A percentile compares a stretch with the other conserved stretches of the same genome.
Evolutionary conservation across 176 grass and related monocot genomes (phyloP).

Genomic region (Calamus simplicifolius): DNA sequence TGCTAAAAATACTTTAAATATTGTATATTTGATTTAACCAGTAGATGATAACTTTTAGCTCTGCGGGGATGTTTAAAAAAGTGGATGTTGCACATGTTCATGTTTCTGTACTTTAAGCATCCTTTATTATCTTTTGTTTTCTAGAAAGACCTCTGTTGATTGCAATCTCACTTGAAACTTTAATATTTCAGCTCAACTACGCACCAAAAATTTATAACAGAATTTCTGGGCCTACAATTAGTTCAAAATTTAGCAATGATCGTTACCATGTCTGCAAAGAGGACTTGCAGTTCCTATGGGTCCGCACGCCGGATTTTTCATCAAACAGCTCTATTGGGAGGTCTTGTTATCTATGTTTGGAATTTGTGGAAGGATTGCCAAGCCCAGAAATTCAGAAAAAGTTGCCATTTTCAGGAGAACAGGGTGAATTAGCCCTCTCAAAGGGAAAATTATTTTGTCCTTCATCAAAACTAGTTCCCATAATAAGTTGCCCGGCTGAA

Average conservation of each 20-base stretch:
- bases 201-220: constrained; percentile 63
- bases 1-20: too few species aligned
- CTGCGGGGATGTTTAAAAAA: too few species aligned
- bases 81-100: too few species aligned
- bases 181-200: constrained; percentile 64
- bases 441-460: constrained; percentile 4
- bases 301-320: constrained; percentile 79
- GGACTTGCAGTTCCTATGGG: constrained; percentile 57
- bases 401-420: constrained; percentile 45
- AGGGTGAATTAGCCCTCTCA: constrained; percentile 40
- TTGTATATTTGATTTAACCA: too few species aligned
- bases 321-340: constrained; percentile 53
- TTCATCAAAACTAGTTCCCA: constrained; percentile 53
- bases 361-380: constrained; percentile 29
- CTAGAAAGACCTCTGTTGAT: too few species aligned
- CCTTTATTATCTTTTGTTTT: too few species aligned
- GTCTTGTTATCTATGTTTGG: constrained; percentile 55
- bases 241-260: constrained; percentile 52
- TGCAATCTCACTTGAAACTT: constrained; percentile 8
- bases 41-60: too few species aligned
- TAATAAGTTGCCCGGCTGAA: constrained; percentile 54
- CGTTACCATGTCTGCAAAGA: constrained; percentile 71
- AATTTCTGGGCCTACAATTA: constrained; percentile 34
- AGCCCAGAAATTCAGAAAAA: constrained; percentile 47
- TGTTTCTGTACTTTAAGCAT: too few species aligned